Evolutionary conservation across 306 rosid genomes (phyloP), one percentile per base, ranked within the genome.

Genomic region (Lathyrus oleraceus): DNA sequence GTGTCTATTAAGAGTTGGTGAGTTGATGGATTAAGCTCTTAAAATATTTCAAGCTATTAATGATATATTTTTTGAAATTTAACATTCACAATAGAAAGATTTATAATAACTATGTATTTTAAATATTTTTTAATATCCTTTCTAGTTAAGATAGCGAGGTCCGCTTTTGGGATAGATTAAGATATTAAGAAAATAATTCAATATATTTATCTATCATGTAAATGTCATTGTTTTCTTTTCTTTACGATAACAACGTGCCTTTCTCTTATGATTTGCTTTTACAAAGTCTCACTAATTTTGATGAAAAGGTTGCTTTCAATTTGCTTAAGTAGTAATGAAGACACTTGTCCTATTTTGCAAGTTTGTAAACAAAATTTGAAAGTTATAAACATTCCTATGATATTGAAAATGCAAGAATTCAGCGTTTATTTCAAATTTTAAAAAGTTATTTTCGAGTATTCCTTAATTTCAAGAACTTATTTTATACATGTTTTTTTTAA

Each of bases 341-440:
- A 63, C 81, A 54, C 68, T 54, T 64, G 72, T 44, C 72, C 62
- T 20, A 23, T 44, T 63, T 58, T 11, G 5, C 23, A 42, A n/a
- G 71, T n/a, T 11, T 36, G 15, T 23, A 25, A 68, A 16, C 51
- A 58, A 4, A 30, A 21, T n/a, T n/a, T n/a, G n/a, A n/a, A n/a
- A n/a, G n/a, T n/a, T n/a, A n/a, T n/a, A n/a, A n/a, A n/a, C n/a
- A n/a, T n/a, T n/a, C n/a, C n/a, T n/a, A n/a, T n/a, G n/a, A n/a
- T n/a, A n/a, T n/a, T n/a, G n/a, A n/a, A n/a, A n/a, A n/a, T n/a
- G n/a, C n/a, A n/a, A n/a, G n/a, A n/a, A n/a, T n/a, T n/a, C n/a
- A n/a, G n/a, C n/a, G n/a, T n/a, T n/a, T n/a, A n/a, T n/a, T n/a
- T n/a, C n/a, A n/a, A n/a, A n/a, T n/a, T n/a, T n/a, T n/a, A n/a